Percentiles rank a stretch among this genome's conserved stretches.
These are phyloP conservation scores for Cordyceps cicadae DNA, from an alignment of 2,329 filamentous ascomycete species.

Conservation along the genomic window DNA sequence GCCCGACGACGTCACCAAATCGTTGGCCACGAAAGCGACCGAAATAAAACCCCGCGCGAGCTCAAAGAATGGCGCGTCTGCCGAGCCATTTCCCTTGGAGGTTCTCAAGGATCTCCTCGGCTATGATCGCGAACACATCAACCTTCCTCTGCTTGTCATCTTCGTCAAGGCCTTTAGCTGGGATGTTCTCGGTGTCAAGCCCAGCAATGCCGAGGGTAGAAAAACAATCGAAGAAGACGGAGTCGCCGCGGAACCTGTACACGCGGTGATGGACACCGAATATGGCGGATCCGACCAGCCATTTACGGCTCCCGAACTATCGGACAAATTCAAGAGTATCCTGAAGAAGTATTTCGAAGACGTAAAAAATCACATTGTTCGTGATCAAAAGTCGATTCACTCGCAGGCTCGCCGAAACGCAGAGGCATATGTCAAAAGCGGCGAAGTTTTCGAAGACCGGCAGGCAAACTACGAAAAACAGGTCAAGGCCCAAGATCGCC, in stretches of 20 bases:
- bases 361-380: conserved; percentile 76
- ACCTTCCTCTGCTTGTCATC: conserved; percentile 82
- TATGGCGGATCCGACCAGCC: conserved; percentile 51
- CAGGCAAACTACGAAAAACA: conserved; percentile 94
- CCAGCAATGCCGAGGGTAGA: conserved; percentile 64
- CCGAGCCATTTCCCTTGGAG: conserved; percentile 91
- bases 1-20: conserved; percentile 56
- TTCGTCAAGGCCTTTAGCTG: conserved; percentile 96
- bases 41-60: conserved; percentile 49
- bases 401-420: conserved; percentile 89
- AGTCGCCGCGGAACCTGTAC: background rate
- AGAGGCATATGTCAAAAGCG: conserved; percentile 96
- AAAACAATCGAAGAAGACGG: conserved; percentile 62
- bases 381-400: conserved; percentile 85
- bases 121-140: conserved; percentile 85
- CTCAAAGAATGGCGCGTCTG: conserved; percentile 54
- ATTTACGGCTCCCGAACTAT: conserved; percentile 66
- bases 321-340: conserved; percentile 78
- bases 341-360: conserved; percentile 86
- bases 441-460: conserved; percentile 95
- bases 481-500: conserved; percentile 81
- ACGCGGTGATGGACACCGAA: conserved; percentile 33
- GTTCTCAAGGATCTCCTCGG: conserved; percentile 95
- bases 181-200: conserved; percentile 81
- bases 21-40: conserved; percentile 53